Evolutionary conservation across 176 grass and related monocot genomes (phyloP), one percentile per base, ranked within the genome.

Genomic region (Chrysopogon serrulatus): DNA sequence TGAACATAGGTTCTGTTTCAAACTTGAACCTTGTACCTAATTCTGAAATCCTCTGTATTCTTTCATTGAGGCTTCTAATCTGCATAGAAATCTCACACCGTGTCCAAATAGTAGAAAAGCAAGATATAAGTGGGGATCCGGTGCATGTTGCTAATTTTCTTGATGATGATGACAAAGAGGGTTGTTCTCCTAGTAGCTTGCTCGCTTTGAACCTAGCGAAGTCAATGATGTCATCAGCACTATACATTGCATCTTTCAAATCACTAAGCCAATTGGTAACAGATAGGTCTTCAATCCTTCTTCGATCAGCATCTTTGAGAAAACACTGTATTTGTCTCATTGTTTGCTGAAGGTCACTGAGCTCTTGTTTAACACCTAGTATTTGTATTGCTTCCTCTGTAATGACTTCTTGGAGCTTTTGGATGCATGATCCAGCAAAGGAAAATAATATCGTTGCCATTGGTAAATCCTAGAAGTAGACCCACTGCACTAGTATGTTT

Each of bases 161-260:
- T n/a, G n/a, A n/a, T n/a, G n/a, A n/a, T n/a, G n/a, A n/a, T n/a
- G n/a, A n/a, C n/a, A n/a, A n/a, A n/a, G n/a, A n/a, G n/a, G n/a
- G n/a, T n/a, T n/a, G n/a, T n/a, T n/a, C n/a, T n/a, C n/a, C n/a
- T n/a, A n/a, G 15, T 51, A 71, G 42, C 14, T 73, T 76, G 4
- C 18, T 37, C 79, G n/a, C 74, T 60, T 83, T 59, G 3, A 27
- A 83, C 42, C 36, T 79, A 33, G 47, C 82, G 15, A 65, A 37
- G 33, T 86, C 88, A 16, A 86, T 79, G 5, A 86, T 73, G 63
- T 83, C 79, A 17, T 83, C 79, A 21, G 67, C 84, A 12, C 87
- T 84, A 42, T 91, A 79, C 88, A 90, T 84, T 27, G 65, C 39
- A 82, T 90, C 84, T 80, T 33, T 84, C 16, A 87, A 41, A 74